A percentile compares a stretch with the other conserved stretches of the same genome.
Conservation (phyloP, 2,329 filamentous ascomycete species). For the Juglanconis oblonga region DNA sequence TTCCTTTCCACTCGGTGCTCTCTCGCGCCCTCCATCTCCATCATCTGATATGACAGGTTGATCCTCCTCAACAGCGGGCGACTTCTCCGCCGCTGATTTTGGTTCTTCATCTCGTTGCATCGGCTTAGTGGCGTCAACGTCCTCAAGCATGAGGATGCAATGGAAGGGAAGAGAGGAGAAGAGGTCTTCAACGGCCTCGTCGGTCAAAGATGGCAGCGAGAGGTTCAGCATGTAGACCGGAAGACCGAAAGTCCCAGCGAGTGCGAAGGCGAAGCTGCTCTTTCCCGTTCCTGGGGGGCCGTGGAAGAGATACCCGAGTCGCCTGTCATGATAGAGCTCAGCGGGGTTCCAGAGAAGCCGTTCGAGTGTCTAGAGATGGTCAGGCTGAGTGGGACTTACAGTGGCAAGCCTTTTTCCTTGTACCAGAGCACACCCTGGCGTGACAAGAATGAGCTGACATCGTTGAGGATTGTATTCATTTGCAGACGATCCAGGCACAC, state of each 20-base stretch:
- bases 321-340: background rate
- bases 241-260: conserved; percentile 13
- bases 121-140: conserved; percentile 15
- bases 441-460: conserved; percentile 12
- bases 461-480: conserved; percentile 6
- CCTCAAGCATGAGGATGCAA: conserved; percentile 14
- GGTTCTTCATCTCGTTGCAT: background rate
- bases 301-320: conserved; percentile 15
- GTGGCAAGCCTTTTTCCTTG: conserved; percentile 14
- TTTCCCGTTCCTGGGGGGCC: conserved; percentile 17
- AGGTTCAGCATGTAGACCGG: conserved; percentile 17
- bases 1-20: background rate
- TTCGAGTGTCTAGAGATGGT: too few species aligned
- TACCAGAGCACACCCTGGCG: conserved; percentile 12
- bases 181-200: conserved; percentile 7
- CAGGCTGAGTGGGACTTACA: background rate
- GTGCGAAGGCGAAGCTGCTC: conserved; percentile 13
- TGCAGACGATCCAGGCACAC: conserved; percentile 12
- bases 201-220: background rate
- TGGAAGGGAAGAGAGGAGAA: conserved; percentile 9
- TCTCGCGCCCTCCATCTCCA: background rate
- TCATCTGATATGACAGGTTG: background rate
- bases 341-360: too few species aligned
- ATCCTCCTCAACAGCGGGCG: too few species aligned
- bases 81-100: too few species aligned